phyloP scores from a whole-genome alignment of 78 protist species.

The slime mould (Dictyostelium discoideum) region dicty_2.7 NC_007089.4:3756501-3757000 shows the following conservation, averaged over 20 bases:
- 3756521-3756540: background rate
- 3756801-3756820: background rate
- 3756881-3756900: background rate
- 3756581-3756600: background rate
- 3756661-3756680: background rate
- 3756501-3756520: background rate
- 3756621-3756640: too few species aligned
- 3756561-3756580: background rate
- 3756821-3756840: background rate
- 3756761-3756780: conserved; percentile 8
- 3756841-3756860: background rate
- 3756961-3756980: background rate
- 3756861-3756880: background rate
- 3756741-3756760: conserved; percentile 4
- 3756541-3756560: background rate
- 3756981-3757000: background rate
- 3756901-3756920: background rate
- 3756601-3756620: too few species aligned
- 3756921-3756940: background rate
- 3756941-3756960: background rate
- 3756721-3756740: background rate
- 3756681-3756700: background rate
- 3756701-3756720: background rate
- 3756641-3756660: background rate
- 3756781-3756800: background rate